phyloP scores from a whole-genome alignment of 768 basidiomycete species.

The Lactarius quietus region DNA sequence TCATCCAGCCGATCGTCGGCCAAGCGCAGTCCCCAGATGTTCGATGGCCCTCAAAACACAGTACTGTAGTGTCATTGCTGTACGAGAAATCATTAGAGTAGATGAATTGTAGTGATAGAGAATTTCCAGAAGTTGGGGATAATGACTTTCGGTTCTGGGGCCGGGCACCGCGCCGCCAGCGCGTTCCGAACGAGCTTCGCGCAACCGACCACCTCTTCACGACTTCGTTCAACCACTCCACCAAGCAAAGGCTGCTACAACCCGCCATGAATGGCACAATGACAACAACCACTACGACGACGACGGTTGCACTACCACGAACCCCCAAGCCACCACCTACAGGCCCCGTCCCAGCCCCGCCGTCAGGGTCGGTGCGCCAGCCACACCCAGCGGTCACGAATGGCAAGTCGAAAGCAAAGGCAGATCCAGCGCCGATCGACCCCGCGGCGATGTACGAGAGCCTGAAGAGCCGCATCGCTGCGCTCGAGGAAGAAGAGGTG shows the following conservation, averaged over 20 bases:
- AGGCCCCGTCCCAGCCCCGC: constrained; percentile 31
- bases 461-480: constrained; percentile 84
- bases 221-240: neutral
- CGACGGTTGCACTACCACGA: constrained; percentile 11
- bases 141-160: neutral
- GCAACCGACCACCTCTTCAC: constrained; percentile 6
- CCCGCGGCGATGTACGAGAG: constrained; percentile 86
- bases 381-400: constrained; percentile 33
- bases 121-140: neutral
- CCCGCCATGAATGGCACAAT: constrained; percentile 16
- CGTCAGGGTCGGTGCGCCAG: constrained; percentile 46
- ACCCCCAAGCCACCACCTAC: constrained; percentile 32
- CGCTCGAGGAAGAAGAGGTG: constrained; percentile 83
- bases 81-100: neutral
- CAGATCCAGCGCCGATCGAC: constrained; percentile 64
- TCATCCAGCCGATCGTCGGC: neutral
- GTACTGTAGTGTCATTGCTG: no score
- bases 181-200: constrained; percentile 9
- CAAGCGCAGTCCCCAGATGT: neutral
- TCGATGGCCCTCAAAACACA: neutral
- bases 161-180: constrained; percentile 12
- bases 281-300: constrained; percentile 8
- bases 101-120: neutral
- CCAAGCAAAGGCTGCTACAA: neutral
- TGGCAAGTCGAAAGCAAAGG: constrained; percentile 59